A percentile compares a stretch with the other conserved stretches of the same genome.
Evolutionary conservation across 2,329 filamentous ascomycete species (phyloP).

Genomic region (Colletotrichum sp.): DNA sequence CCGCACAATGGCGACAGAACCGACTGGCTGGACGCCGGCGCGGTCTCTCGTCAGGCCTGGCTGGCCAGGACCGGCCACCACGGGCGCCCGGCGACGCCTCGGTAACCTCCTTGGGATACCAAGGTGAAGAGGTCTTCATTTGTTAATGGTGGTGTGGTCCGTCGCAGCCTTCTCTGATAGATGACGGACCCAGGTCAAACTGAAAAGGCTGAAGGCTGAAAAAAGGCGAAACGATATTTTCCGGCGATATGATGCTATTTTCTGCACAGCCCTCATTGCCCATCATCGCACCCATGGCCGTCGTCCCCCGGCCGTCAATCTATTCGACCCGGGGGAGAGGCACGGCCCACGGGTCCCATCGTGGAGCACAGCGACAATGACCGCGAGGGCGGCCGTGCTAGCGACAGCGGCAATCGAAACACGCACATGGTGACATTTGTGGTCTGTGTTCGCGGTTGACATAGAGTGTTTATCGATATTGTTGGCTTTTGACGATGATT

Average conservation of each 20-base stretch:
- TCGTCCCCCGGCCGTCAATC: background rate
- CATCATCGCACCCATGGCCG: background rate
- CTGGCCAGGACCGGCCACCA: background rate
- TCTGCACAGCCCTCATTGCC: background rate
- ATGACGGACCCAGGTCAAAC: background rate
- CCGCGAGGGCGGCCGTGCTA: constrained; percentile 4
- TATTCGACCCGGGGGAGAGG: background rate
- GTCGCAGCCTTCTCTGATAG: constrained; percentile 13
- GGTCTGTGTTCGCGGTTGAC: background rate
- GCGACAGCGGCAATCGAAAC: constrained; percentile 18
- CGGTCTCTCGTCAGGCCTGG: background rate
- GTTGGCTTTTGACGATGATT: background rate
- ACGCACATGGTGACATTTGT: background rate
- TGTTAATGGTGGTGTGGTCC: background rate
- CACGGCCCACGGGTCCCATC: background rate
- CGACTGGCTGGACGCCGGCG: constrained; percentile 4
- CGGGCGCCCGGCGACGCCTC: background rate
- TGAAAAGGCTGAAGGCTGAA: background rate
- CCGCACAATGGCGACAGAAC: background rate
- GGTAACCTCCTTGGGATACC: background rate
- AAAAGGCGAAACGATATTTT: constrained; percentile 1
- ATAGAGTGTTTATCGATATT: background rate
- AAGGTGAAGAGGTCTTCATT: background rate
- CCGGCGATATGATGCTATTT: constrained; percentile 12
- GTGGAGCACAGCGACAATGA: background rate